Evolutionary conservation across 2,329 filamentous ascomycete genomes (phyloP).

Genomic region (Fusarium dlaminii): DNA sequence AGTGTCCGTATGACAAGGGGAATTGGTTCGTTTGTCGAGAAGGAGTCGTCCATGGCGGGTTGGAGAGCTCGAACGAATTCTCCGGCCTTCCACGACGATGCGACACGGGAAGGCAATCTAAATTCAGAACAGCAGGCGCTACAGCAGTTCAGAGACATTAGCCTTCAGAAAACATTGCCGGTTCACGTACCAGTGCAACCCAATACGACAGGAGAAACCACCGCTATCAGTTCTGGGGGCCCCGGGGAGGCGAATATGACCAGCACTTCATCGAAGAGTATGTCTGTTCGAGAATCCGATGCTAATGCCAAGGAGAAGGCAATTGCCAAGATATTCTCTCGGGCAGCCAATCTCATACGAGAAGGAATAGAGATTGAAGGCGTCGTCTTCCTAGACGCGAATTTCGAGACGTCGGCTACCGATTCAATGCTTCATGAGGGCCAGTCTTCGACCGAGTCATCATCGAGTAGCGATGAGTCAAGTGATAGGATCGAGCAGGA

Average conservation of each 20-base stretch:
- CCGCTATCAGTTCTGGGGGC: not conserved
- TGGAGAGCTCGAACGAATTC: slow-evolving; percentile 33
- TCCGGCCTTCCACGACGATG: slow-evolving; percentile 13
- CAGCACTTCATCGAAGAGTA: not conserved
- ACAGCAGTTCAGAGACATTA: slow-evolving; percentile 1
- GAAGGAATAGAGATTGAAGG: slow-evolving; percentile 55
- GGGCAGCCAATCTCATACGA: slow-evolving; percentile 55
- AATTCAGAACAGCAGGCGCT: slow-evolving; percentile 25
- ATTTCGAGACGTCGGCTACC: slow-evolving; percentile 26
- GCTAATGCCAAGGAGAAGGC: not conserved
- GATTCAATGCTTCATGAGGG: slow-evolving; percentile 32
- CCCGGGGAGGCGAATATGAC: not conserved
- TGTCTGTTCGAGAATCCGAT: not conserved
- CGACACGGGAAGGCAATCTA: slow-evolving; percentile 15
- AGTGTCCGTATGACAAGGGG: slow-evolving; percentile 52
- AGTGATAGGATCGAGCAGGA: not conserved
- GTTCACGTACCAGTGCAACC: slow-evolving; percentile 4
- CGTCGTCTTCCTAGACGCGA: slow-evolving; percentile 46
- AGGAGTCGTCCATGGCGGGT: slow-evolving; percentile 43
- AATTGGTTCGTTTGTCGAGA: slow-evolving; percentile 51
- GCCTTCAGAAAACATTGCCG: not conserved
- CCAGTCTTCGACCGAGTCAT: slow-evolving; percentile 14
- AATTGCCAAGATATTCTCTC: slow-evolving; percentile 49
- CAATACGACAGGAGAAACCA: slow-evolving; percentile 4
- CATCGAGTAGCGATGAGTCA: slow-evolving; percentile 45